Evolutionary conservation across 2,329 filamentous ascomycete genomes (phyloP), one percentile per base, ranked within the genome.

Genomic region (Pseudocercospora pini-densiflorae): DNA sequence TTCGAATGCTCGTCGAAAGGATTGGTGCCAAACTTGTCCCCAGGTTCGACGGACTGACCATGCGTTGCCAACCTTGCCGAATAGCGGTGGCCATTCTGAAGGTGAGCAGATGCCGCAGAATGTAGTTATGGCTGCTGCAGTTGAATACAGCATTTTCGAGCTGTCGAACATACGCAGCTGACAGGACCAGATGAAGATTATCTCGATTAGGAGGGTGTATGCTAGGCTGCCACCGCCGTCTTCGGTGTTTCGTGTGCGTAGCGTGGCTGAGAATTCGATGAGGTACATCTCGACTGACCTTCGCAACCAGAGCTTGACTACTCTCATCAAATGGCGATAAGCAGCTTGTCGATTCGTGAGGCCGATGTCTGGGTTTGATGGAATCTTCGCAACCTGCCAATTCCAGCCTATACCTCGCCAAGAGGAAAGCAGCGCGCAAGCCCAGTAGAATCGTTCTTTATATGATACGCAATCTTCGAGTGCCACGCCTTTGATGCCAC

Each of bases 151-250:
- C 12, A 60, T 31, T 47, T 60, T 60, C 19, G 58, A 60, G 36
- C 58, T 60, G 31, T 60, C 58, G 36, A 27, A 27, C 10, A 60
- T 60, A 5, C 58, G 43, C 14, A 49, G 24, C 36, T 60, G 58
- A 9, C 21, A 23, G 12, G 58, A 29, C 58, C 58, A 60, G 23
- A 45, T 19, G 36, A 45, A 47, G 10, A 19, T 31, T n/a, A 21
- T 31, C 24, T 55, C 23, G 23, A 55, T 24, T 10, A 31, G 3
- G 14, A 55, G 40, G 12, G 58, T 24, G 36, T 47, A 47, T n/a
- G 58, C 36, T 14, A 19, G 10, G 27, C 24, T 27, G 16, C n/a
- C 12, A 27, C 8, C 16, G 14, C 10, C 58, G n/a, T n/a, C 33
- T 10, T 60, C 19, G 14, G 10, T 27, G 23, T 47, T 60, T 9